Evolutionary conservation across 371 early-diverging fungal species (phyloP).

Genomic region (Nematocida sp.): DNA sequence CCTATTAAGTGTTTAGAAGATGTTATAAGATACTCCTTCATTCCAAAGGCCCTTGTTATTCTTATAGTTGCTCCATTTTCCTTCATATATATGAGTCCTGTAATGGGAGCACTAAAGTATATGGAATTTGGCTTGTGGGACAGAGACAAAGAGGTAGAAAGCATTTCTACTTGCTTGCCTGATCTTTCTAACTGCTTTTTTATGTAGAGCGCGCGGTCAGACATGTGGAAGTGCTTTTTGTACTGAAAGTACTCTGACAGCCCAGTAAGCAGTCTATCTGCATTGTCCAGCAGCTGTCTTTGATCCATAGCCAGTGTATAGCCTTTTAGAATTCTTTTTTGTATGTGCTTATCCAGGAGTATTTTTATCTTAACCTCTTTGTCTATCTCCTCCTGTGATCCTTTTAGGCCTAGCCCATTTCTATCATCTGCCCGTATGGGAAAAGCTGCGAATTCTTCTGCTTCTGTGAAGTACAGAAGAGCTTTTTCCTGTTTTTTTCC

Average conservation of each 20-base stretch:
- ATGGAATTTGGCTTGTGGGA: neutral
- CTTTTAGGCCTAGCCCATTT: constrained; percentile 26
- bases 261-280: neutral
- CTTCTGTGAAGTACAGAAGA: neutral
- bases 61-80: neutral
- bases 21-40: constrained; percentile 5
- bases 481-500: neutral
- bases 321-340: constrained; percentile 12
- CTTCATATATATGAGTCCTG: constrained; percentile 13
- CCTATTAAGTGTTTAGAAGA: neutral
- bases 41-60: neutral
- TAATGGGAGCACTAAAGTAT: neutral
- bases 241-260: constrained; percentile 14
- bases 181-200: constrained; percentile 7
- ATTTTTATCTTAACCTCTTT: constrained; percentile 22
- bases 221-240: neutral
- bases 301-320: constrained; percentile 35
- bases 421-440: constrained; percentile 17
- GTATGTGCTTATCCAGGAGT: constrained; percentile 27
- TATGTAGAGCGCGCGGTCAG: constrained; percentile 6
- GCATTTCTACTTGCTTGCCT: neutral
- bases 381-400: constrained; percentile 16
- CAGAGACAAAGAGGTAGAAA: neutral
- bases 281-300: constrained; percentile 32
- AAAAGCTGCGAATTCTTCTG: constrained; percentile 17